Evolutionary conservation across 208 protist genomes (phyloP).

Genomic region (Acanthamoeba divionensis): DNA sequence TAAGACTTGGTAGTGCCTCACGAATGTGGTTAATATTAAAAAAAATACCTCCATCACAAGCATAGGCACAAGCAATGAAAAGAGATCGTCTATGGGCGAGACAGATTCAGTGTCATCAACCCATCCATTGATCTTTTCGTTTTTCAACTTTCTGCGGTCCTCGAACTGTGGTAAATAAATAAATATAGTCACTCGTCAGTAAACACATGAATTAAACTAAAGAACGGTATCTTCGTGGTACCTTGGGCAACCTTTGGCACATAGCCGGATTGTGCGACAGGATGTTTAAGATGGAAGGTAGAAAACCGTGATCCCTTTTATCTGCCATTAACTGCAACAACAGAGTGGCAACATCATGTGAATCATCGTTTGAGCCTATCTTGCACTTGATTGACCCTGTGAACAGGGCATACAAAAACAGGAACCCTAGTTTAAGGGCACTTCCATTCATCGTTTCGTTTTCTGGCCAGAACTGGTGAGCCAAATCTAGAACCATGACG

Average conservation of each 20-base stretch:
- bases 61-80: constrained; percentile 46
- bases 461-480: constrained; percentile 73
- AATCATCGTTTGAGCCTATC: constrained; percentile 54
- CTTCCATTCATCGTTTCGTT: constrained; percentile 85
- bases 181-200: no score
- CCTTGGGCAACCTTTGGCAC: constrained; percentile 47
- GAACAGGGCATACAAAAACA: constrained; percentile 84
- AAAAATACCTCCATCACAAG: constrained; percentile 45
- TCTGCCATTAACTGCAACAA: constrained; percentile 52
- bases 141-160: constrained; percentile 50
- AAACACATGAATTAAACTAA: background rate
- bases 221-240: background rate
- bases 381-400: constrained; percentile 54
- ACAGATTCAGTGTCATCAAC: constrained; percentile 43
- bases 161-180: background rate
- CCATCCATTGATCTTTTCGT: constrained; percentile 46
- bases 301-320: constrained; percentile 31
- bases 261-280: constrained; percentile 50
- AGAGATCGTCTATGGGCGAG: constrained; percentile 50
- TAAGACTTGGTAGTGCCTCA: no score
- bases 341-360: constrained; percentile 26
- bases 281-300: constrained; percentile 49
- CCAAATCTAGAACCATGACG: constrained; percentile 60
- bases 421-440: constrained; percentile 82
- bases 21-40: background rate